Percentiles rank a stretch among this genome's conserved stretches.
These are phyloP conservation scores for Termitomyces sp. DNA, from an alignment of 768 basidiomycete species.

Conservation along the genomic window DNA sequence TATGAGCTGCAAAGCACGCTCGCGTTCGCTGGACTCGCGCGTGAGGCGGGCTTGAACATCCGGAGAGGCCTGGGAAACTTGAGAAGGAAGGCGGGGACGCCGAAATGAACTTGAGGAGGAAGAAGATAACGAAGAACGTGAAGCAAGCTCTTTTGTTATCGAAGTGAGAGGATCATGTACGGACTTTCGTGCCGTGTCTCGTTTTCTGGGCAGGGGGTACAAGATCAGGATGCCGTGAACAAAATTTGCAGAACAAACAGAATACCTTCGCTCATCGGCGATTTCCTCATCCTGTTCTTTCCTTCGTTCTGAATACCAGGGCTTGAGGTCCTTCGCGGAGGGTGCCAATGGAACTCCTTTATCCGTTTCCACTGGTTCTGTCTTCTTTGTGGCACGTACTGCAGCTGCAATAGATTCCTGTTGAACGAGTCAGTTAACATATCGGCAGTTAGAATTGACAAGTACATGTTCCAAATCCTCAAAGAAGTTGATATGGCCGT, in stretches of 20 bases:
- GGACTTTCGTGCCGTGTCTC: constrained; percentile 60
- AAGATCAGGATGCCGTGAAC: background rate
- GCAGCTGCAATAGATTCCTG: constrained; percentile 44
- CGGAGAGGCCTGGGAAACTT: constrained; percentile 25
- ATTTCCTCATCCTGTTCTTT: constrained; percentile 14
- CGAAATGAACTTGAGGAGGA: constrained; percentile 13
- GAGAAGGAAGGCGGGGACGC: constrained; percentile 13
- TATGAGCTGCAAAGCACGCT: constrained; percentile 70
- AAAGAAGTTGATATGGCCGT: constrained; percentile 80
- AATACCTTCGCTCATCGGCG: constrained; percentile 28
- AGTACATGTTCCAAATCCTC: constrained; percentile 73
- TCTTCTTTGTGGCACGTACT: constrained; percentile 45
- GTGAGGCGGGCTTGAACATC: constrained; percentile 54
- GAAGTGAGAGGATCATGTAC: constrained; percentile 69
- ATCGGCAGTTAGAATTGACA: background rate
- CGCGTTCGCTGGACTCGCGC: constrained; percentile 73
- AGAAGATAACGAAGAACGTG: constrained; percentile 23
- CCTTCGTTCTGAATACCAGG: constrained; percentile 59
- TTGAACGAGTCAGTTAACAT: background rate
- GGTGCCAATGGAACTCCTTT: constrained; percentile 74
- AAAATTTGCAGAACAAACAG: background rate
- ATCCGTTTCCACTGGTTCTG: constrained; percentile 48
- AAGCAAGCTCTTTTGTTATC: constrained; percentile 61
- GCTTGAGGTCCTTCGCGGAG: constrained; percentile 68
- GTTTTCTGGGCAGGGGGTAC: constrained; percentile 35